A percentile compares a stretch with the other conserved stretches of the same genome.
Evolutionary conservation across 768 basidiomycete genomes (phyloP).

Genomic region (Leccinum subgranulosum): DNA sequence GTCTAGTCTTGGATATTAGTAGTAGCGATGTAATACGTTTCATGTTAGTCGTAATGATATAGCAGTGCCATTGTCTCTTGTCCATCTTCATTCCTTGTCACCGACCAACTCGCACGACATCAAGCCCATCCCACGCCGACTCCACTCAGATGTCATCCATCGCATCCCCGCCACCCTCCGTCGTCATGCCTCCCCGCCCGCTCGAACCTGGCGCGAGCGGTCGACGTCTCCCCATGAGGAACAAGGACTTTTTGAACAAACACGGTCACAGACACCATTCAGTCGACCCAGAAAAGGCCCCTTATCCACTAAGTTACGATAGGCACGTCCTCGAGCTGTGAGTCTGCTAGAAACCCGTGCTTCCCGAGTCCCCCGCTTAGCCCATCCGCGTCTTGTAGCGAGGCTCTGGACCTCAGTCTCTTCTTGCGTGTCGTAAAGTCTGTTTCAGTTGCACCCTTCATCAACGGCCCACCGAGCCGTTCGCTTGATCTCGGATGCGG

Average conservation of each 20-base stretch:
- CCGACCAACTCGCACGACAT: constrained; percentile 1
- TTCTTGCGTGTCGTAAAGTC: constrained; percentile 46
- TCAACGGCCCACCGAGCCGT: constrained; percentile 45
- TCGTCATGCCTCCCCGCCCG: constrained; percentile 19
- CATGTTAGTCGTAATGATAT: constrained; percentile 2
- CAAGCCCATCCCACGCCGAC: constrained; percentile 6
- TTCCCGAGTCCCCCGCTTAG: constrained; percentile 4
- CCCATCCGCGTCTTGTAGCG: constrained; percentile 33
- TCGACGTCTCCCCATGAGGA: constrained; percentile 31
- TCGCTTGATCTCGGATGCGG: constrained; percentile 74
- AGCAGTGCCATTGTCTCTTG: constrained; percentile 1
- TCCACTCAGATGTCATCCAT: constrained; percentile 8
- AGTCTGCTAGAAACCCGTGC: constrained; percentile 22
- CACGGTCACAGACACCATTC: constrained; percentile 64
- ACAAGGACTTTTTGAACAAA: constrained; percentile 59
- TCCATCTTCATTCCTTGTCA: constrained; percentile 9
- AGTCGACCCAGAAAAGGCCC: constrained; percentile 72
- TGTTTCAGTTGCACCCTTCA: constrained; percentile 59
- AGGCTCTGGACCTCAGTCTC: constrained; percentile 53
- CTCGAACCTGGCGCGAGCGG: constrained; percentile 22
- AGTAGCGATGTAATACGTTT: constrained; percentile 12
- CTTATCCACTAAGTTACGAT: constrained; percentile 76
- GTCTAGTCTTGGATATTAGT: constrained; percentile 28
- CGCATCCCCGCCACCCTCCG: constrained; percentile 16
- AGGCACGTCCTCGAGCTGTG: constrained; percentile 66